These are phyloP conservation scores for Babesia divergens DNA, from an alignment of 169 alveolate genomes.

Conservation along the genomic window DNA sequence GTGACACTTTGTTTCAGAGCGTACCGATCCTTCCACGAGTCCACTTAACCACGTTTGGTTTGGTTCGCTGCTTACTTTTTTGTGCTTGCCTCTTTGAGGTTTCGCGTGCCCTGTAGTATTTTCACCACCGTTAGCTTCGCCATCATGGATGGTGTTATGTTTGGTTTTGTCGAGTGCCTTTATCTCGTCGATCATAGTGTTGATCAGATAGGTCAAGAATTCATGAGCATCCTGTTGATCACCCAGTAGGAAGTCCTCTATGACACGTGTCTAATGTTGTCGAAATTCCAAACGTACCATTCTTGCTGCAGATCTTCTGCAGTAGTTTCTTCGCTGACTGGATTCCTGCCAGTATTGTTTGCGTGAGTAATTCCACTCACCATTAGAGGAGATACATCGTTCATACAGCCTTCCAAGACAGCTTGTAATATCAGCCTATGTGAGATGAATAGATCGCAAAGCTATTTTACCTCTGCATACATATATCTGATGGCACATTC, in stretches of 20 bases:
- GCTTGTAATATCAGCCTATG: constrained; percentile 38
- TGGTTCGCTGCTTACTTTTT: neutral
- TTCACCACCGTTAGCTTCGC: neutral
- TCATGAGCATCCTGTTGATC: constrained; percentile 66
- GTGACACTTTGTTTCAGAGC: constrained; percentile 50
- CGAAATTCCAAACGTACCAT: constrained; percentile 4
- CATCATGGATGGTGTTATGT: neutral
- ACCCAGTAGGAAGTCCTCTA: constrained; percentile 47
- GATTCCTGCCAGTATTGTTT: neutral
- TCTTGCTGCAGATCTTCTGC: constrained; percentile 19
- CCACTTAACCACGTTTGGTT: constrained; percentile 48
- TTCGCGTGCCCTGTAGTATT: neutral
- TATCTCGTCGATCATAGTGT: constrained; percentile 51
- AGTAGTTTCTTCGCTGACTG: constrained; percentile 53
- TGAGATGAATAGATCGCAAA: neutral
- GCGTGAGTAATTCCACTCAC: neutral
- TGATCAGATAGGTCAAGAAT: constrained; percentile 40
- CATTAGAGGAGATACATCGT: constrained; percentile 14
- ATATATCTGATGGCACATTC: constrained; percentile 8
- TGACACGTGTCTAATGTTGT: neutral
- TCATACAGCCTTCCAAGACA: constrained; percentile 45
- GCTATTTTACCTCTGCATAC: constrained; percentile 20
- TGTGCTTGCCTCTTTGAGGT: neutral
- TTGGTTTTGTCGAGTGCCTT: constrained; percentile 5
- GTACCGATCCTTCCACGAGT: constrained; percentile 43